These are phyloP conservation scores for Ustilago curta DNA, from an alignment of 1,284 basidiomycete species.

Conservation along the genomic window DNA sequence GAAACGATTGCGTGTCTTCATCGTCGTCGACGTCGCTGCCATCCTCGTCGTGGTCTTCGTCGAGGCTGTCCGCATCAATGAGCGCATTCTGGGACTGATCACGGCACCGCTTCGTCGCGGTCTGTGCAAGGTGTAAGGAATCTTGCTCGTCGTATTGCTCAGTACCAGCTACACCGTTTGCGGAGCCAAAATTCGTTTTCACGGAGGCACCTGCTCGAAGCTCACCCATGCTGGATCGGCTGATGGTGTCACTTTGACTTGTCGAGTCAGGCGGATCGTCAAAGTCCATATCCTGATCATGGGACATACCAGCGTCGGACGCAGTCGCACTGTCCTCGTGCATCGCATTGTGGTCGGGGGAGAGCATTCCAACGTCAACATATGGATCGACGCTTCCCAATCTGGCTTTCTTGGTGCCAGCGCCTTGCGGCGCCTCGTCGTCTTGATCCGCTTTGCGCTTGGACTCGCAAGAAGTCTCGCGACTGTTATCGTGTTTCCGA, in stretches of 20 bases:
- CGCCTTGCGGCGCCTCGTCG: background rate
- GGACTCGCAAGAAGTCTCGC: constrained; percentile 1
- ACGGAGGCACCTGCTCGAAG: constrained; percentile 14
- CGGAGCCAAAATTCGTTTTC: background rate
- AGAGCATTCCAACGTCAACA: background rate
- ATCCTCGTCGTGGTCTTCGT: background rate
- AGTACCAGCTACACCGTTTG: background rate
- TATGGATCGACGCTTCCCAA: no score
- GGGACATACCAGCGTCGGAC: background rate
- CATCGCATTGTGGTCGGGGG: no score
- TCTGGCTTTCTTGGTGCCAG: constrained; percentile 8
- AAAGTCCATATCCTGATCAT: constrained; percentile 19
- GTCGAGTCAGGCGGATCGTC: constrained; percentile 6
- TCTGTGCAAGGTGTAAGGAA: constrained; percentile 1
- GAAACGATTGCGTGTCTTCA: constrained; percentile 32
- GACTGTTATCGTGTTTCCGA: background rate
- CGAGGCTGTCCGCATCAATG: constrained; percentile 13
- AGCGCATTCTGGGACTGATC: background rate
- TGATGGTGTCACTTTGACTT: background rate
- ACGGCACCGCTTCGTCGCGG: background rate
- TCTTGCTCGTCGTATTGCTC: background rate
- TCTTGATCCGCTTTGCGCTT: constrained; percentile 28
- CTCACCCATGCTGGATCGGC: constrained; percentile 12
- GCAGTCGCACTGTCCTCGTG: background rate
- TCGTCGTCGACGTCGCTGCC: constrained; percentile 28